A percentile compares a stretch with the other conserved stretches of the same genome.
These are phyloP conservation scores for Aureobasidium vineae DNA, from an alignment of 2,329 filamentous ascomycete species.

Conservation along the genomic window DNA sequence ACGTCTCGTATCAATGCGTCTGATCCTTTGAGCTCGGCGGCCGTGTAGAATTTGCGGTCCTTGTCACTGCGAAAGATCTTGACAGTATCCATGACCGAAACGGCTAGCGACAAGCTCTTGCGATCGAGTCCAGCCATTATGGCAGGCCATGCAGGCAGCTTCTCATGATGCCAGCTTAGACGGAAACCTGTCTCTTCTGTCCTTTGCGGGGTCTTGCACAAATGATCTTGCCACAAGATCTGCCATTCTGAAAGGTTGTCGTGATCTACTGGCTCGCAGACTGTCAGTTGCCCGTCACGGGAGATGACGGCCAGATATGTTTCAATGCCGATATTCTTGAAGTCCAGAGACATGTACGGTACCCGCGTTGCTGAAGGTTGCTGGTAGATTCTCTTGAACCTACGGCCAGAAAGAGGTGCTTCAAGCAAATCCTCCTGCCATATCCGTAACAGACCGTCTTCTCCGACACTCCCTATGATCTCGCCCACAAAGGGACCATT, in stretches of 20 bases:
- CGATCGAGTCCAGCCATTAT: slow-evolving; percentile 76
- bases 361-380: slow-evolving; percentile 65
- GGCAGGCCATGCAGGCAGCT: slow-evolving; percentile 73
- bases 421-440: slow-evolving; percentile 90
- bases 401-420: slow-evolving; percentile 67
- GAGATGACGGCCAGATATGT: slow-evolving; percentile 84
- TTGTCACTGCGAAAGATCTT: slow-evolving; percentile 77
- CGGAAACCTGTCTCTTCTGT: slow-evolving; percentile 86
- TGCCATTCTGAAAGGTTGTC: slow-evolving; percentile 77
- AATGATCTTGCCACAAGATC: slow-evolving; percentile 70
- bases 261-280: slow-evolving; percentile 82
- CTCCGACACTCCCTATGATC: slow-evolving; percentile 81
- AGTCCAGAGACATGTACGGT: slow-evolving; percentile 73
- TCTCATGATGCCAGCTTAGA: slow-evolving; percentile 84
- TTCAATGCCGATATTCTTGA: slow-evolving; percentile 80
- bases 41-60: slow-evolving; percentile 78
- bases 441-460: slow-evolving; percentile 85
- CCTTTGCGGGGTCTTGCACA: slow-evolving; percentile 67
- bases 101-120: slow-evolving; percentile 76
- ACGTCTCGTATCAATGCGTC: slow-evolving; percentile 79
- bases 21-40: slow-evolving; percentile 71
- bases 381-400: slow-evolving; percentile 71
- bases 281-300: slow-evolving; percentile 72
- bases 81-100: slow-evolving; percentile 80
- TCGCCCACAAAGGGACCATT: slow-evolving; percentile 87